Base-by-base conservation (phyloP, 495 filamentous ascomycete species). In the Penicillium longicatenatum region DNA sequence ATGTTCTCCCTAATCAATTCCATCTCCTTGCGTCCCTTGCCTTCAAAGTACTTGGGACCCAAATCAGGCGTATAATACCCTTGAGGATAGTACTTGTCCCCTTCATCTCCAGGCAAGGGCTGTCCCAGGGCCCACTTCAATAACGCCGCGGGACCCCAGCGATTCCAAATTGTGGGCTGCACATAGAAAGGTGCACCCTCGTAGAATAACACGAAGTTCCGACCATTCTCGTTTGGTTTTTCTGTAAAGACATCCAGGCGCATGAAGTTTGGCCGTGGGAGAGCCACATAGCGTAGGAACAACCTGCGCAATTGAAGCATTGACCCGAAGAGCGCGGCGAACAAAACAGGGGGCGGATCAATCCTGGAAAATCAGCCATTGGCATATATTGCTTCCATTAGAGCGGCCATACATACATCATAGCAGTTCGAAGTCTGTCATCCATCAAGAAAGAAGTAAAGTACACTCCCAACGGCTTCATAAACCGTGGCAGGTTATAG, bases 61-160 rank as follows among this genome's bases (percentile, higher is more conserved):
- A 88, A 57, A 17, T 89, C 84, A 14, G 75, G 64, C 26, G 83
- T 74, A 19, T 75, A 62, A 63, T 83, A 89, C 0, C 87, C 86
- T n/a, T 80, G 55, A 0, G 86, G 84, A 64, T 78, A 75, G 62
- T 81, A 86, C 52, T 74, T 77, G 14, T 82, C 74, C 0, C 81
- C 82, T 41, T 80, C 69, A 57, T 84, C 82, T 5, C 86, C 87
- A 0, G 86, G 86, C 16, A 86, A 50, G 14, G 84, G 81, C 17
- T 78, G 72, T 0, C 86, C 84, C 21, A 80, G 59, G 1, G 75
- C 29, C 71, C 85, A 75, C 19, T 71, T 68, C 10, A 79, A 50
- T 78, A 76, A 84, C 0, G 82, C 83, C 4, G 55, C 43, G 0
- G 78, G 81, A 0, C 81, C 79, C 80, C 82, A 88, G 16, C 84